Base-by-base conservation (phyloP, 331 rosid genomes). In the Pyrus hybrid region DNA sequence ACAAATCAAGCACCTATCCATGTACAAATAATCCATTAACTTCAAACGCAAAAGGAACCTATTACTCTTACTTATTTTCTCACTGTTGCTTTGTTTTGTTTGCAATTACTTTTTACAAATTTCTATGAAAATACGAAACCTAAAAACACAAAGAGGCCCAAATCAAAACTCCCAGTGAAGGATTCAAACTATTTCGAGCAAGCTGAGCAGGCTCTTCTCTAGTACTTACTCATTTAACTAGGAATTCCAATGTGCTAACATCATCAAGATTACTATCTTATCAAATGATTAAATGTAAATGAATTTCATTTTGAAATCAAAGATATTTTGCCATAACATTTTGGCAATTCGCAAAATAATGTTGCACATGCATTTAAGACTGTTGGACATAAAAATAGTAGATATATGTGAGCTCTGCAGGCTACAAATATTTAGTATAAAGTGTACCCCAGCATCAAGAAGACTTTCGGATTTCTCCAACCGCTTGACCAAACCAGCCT, bases 401-500 rank as follows among this genome's bases (percentile, higher is more conserved):
- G 13, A 64, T 64, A 64, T 64, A 16, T 26, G 61, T 13, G 49
- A 73, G 28, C 17, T 25, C 14, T 25, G 26, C 43, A 35, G 37
- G 68, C 30, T 57, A 75, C 66, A n/a, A 74, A 49, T 11, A 61
- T 66, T 33, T 80, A 35, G 22, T 5, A 37, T 16, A 64, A 61
- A 51, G 71, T 33, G 65, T 82, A 95, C 99, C 99, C 47, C 49
- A 43, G 77, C 32, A 0, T 90, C 98, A 57, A 95, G 93, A 85
- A 92, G 97, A 83, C 88, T 90, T 14, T 89, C 91, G 62, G 97
- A 57, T 83, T 89, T 89, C 93, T 95, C 98, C 83, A 95, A 73
- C 78, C 98, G 91, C 90, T 92, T 95, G 76, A 95, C 99, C 85
- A 95, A 80, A 72, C 99, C 99, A 85, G 99, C 99, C 81, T 95